Percentiles rank a stretch among this genome's conserved stretches.
phyloP scores from a whole-genome alignment of 257 asterid species.

The Mitragyna speciosa region DNA sequence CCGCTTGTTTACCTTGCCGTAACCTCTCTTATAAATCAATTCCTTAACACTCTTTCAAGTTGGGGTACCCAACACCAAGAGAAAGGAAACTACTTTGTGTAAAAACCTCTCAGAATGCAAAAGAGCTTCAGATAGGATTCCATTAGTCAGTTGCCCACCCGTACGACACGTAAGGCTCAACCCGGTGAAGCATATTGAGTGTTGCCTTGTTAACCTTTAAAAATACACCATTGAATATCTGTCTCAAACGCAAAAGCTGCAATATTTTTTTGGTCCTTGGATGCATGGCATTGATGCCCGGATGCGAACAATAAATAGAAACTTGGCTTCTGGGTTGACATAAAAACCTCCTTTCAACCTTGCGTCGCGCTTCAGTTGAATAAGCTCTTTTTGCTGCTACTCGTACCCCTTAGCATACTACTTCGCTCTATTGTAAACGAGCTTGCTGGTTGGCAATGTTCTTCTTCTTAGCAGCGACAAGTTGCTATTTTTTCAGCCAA shows the following conservation, averaged over 20 bases:
- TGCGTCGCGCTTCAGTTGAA: constrained; percentile 69
- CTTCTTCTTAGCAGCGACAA: constrained; percentile 51
- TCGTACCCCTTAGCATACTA: constrained; percentile 52
- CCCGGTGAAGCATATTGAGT: constrained; percentile 75
- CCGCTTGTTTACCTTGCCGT: constrained; percentile 68
- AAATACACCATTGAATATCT: too few relatives aligned
- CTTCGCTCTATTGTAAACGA: constrained; percentile 49
- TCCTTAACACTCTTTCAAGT: constrained; percentile 65
- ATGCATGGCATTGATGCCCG: constrained; percentile 74
- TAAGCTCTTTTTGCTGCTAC: constrained; percentile 52
- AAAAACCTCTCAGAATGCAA: not conserved
- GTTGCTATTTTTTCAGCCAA: constrained; percentile 49
- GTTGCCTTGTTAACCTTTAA: too few relatives aligned
- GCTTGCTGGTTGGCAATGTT: constrained; percentile 44
- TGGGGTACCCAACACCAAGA: constrained; percentile 47
- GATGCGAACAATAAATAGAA: constrained; percentile 60
- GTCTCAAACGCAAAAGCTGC: too few relatives aligned
- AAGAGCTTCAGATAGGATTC: too few relatives aligned
- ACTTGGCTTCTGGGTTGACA: constrained; percentile 67
- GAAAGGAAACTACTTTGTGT: not conserved
- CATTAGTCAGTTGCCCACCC: constrained; percentile 36
- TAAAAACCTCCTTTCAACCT: constrained; percentile 81
- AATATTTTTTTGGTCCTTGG: too few relatives aligned
- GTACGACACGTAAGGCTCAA: constrained; percentile 69
- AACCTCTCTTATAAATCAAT: constrained; percentile 72